Percentiles rank a stretch among this genome's conserved stretches.
These are phyloP conservation scores for Tillandsia leiboldiana DNA, from an alignment of 176 grass and related monocot genomes.

Conservation along the genomic window DNA sequence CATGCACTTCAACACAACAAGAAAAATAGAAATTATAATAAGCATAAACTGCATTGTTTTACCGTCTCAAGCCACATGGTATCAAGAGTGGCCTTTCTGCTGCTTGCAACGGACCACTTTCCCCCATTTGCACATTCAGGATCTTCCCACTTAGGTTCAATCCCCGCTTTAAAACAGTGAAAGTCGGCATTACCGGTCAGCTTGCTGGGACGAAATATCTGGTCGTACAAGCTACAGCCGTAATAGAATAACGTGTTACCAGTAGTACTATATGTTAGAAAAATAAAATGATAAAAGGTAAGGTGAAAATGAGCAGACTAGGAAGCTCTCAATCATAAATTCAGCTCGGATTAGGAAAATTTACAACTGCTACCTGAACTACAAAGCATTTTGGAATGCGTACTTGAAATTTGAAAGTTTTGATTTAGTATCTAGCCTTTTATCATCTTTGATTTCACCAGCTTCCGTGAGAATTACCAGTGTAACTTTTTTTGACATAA, in stretches of 20 bases:
- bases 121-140: constrained; percentile 96
- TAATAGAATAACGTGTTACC: constrained; percentile 12
- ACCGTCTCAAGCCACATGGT: constrained; percentile 95
- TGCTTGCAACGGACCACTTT: constrained; percentile 80
- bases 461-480: too few species aligned
- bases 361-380: too few species aligned
- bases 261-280: neutral
- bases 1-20: neutral
- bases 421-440: too few species aligned
- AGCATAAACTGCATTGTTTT: neutral
- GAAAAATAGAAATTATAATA: constrained; percentile 9
- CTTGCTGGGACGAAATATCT: constrained; percentile 87
- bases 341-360: too few species aligned
- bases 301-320: neutral
- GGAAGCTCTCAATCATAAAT: too few species aligned
- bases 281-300: neutral
- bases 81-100: constrained; percentile 66
- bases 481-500: too few species aligned
- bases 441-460: too few species aligned
- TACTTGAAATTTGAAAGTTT: too few species aligned
- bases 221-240: constrained; percentile 62
- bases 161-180: constrained; percentile 80
- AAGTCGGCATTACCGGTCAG: constrained; percentile 73
- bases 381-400: too few species aligned
- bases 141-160: constrained; percentile 98